Evolutionary conservation across 1,284 basidiomycete species (phyloP).

Genomic region (Fomitopsis pinicola): DNA sequence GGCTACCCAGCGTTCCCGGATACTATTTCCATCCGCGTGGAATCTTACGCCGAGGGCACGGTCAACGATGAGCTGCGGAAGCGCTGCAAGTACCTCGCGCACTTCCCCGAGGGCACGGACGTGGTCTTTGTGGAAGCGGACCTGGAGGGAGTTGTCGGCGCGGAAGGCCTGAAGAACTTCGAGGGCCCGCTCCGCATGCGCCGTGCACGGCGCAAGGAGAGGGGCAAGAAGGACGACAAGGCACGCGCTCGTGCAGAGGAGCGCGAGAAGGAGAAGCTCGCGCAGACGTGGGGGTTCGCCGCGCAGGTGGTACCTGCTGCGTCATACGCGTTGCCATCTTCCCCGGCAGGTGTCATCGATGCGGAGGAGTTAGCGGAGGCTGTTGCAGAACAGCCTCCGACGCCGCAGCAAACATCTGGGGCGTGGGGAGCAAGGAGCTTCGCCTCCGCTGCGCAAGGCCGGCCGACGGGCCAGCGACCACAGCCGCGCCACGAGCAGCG

Average conservation of each 20-base stretch:
- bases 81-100: slow-evolving; percentile 93
- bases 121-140: slow-evolving; percentile 95
- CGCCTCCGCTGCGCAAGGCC: slow-evolving; percentile 53
- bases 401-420: slow-evolving; percentile 37
- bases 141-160: slow-evolving; percentile 70
- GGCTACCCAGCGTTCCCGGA: slow-evolving; percentile 86
- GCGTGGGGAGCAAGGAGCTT: slow-evolving; percentile 79
- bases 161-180: slow-evolving; percentile 71
- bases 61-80: slow-evolving; percentile 91
- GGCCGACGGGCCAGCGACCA: slow-evolving; percentile 20
- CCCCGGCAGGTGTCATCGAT: slow-evolving; percentile 20
- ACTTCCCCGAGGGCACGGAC: slow-evolving; percentile 89
- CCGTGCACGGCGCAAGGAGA: slow-evolving; percentile 72
- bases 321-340: slow-evolving; percentile 10
- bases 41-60: slow-evolving; percentile 71
- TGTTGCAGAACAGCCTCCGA: slow-evolving; percentile 15
- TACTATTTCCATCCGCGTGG: slow-evolving; percentile 74
- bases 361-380: slow-evolving; percentile 26
- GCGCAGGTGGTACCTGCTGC: slow-evolving; percentile 18
- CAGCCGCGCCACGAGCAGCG: slow-evolving; percentile 12
- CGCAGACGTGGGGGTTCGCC: slow-evolving; percentile 19
- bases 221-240: slow-evolving; percentile 77
- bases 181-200: slow-evolving; percentile 76
- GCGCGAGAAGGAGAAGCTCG: slow-evolving; percentile 50
- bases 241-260: slow-evolving; percentile 80